A percentile compares a stretch with the other conserved stretches of the same genome.
These are phyloP conservation scores for Cryphonectria naterciae DNA, from an alignment of 2,329 filamentous ascomycete genomes.

Conservation along the genomic window DNA sequence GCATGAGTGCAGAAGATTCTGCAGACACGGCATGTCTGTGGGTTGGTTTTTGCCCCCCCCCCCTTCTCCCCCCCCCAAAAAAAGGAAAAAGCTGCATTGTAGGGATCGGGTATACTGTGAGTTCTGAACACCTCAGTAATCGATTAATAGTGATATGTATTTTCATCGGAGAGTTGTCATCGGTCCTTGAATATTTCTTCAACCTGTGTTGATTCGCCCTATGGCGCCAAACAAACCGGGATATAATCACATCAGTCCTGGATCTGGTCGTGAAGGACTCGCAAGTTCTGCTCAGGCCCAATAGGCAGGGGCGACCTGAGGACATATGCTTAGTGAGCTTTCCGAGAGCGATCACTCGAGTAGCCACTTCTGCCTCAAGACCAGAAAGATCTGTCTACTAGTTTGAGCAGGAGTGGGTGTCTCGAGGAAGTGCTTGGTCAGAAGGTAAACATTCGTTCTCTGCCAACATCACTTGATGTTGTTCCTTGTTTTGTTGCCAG, in stretches of 20 bases:
- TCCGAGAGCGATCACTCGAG: background rate
- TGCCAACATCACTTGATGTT: background rate
- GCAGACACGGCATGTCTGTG: background rate
- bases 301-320: background rate
- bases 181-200: background rate
- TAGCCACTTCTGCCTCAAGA: background rate
- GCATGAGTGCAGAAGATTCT: background rate
- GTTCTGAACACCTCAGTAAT: background rate
- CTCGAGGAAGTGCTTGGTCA: background rate
- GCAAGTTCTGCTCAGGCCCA: background rate
- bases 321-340: background rate
- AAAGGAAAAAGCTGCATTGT: background rate
- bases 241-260: background rate
- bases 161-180: background rate
- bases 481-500: background rate
- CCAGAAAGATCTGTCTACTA: background rate
- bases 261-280: background rate
- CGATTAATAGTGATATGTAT: too few species aligned
- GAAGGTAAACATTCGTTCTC: background rate
- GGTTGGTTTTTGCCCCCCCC: too few species aligned
- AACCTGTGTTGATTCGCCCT: background rate
- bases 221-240: background rate
- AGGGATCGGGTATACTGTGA: background rate
- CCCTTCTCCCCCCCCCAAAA: too few species aligned
- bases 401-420: background rate